Evolutionary conservation across 176 grass and related monocot species (phyloP).

Genomic region (Panicum miliaceum): DNA sequence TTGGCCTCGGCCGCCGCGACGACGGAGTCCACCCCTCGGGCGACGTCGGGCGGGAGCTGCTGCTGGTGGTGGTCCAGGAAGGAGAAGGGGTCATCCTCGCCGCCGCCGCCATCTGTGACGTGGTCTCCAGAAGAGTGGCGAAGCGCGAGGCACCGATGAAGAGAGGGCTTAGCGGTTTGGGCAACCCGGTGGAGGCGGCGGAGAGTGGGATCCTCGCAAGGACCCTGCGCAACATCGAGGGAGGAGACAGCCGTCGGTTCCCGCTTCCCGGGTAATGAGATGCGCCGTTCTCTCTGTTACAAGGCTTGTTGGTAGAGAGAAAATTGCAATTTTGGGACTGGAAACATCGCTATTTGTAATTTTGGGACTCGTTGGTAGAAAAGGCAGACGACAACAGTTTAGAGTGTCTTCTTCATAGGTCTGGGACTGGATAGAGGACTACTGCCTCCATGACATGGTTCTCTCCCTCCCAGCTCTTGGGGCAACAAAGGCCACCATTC

Average conservation of each 20-base stretch:
- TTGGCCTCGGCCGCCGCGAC: constrained; percentile 45
- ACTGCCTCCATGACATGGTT: constrained; percentile 39
- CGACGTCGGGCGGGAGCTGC: constrained; percentile 40
- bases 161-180: constrained; percentile 12
- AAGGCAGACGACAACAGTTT: background rate
- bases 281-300: too few relatives aligned
- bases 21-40: constrained; percentile 55
- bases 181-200: constrained; percentile 12
- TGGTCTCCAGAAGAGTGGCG: constrained; percentile 6
- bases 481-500: background rate
- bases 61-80: constrained; percentile 47
- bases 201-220: constrained; percentile 33
- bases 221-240: constrained; percentile 53
- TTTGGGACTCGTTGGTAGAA: background rate
- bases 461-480: background rate
- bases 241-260: background rate
- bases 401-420: background rate
- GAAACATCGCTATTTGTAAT: too few relatives aligned
- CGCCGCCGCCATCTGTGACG: background rate
- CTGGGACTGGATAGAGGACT: background rate
- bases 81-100: constrained; percentile 53
- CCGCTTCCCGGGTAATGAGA: too few relatives aligned
- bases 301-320: background rate
- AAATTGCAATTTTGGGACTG: too few relatives aligned
- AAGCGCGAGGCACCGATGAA: constrained; percentile 6